phyloP scores from a whole-genome alignment of 1,139 yeast genomes.

The Protomyces inundatus region DNA sequence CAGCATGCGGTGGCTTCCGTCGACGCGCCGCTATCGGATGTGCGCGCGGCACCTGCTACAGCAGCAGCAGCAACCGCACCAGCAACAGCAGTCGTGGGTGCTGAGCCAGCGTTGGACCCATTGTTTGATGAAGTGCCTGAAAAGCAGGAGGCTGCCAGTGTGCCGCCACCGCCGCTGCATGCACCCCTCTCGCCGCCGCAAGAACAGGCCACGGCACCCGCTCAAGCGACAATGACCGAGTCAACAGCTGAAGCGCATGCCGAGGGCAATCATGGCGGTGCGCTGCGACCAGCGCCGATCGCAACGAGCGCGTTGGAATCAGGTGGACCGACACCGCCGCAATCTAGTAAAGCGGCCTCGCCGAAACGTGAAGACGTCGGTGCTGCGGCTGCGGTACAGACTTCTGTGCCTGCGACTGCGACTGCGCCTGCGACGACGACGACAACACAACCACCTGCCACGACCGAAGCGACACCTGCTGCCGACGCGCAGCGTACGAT shows the following conservation, averaged over 20 bases:
- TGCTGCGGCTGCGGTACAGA: not conserved
- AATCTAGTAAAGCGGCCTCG: not conserved
- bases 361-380: not conserved
- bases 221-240: not conserved
- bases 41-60: constrained; percentile 4
- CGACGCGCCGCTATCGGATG: constrained; percentile 9
- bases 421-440: not conserved
- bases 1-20: constrained; percentile 6
- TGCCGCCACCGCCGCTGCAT: not conserved
- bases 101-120: not conserved
- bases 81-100: too few relatives aligned
- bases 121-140: constrained; percentile 6
- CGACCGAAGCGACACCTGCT: not conserved
- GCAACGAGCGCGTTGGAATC: not conserved
- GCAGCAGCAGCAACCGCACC: not conserved
- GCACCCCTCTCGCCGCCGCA: constrained; percentile 7
- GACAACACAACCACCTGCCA: not conserved
- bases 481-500: constrained; percentile 16
- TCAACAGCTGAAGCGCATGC: not conserved
- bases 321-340: constrained; percentile 1
- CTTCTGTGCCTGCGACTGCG: not conserved
- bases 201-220: not conserved
- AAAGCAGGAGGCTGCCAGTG: not conserved
- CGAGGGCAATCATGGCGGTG: too few relatives aligned
- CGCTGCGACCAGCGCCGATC: not conserved